Evolutionary conservation across 306 rosid species (phyloP).

Genomic region (Castanea crenata): DNA sequence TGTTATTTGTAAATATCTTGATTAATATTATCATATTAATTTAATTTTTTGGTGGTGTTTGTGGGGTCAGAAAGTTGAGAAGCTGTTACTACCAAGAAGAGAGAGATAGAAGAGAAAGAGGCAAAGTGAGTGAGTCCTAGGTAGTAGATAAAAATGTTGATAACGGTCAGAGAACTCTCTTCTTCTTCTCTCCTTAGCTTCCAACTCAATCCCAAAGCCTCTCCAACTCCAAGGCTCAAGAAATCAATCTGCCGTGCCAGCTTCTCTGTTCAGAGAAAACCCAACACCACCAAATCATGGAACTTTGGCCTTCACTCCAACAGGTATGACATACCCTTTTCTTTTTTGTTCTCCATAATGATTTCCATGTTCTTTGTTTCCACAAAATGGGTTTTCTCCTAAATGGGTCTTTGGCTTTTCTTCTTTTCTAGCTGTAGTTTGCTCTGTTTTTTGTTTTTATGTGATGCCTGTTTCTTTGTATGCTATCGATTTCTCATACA

Average conservation of each 20-base stretch:
- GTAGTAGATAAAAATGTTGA: constrained; percentile 57
- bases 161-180: constrained; percentile 56
- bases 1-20: not conserved
- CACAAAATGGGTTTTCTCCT: not conserved
- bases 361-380: not conserved
- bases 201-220: constrained; percentile 30
- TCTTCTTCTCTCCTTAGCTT: constrained; percentile 45
- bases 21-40: not conserved
- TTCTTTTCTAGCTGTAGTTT: not conserved
- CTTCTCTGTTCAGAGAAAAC: constrained; percentile 42
- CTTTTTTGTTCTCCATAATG: not conserved
- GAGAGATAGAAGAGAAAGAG: not conserved
- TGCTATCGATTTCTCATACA: not conserved
- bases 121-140: constrained; percentile 1
- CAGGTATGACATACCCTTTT: constrained; percentile 39
- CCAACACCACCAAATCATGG: constrained; percentile 31
- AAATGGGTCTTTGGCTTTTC: constrained; percentile 5
- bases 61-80: not conserved
- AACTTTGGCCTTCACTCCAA: constrained; percentile 43
- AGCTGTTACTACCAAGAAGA: too few relatives aligned
- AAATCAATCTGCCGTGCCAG: constrained; percentile 40
- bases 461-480: not conserved
- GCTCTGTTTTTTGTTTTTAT: not conserved
- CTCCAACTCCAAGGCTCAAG: constrained; percentile 19
- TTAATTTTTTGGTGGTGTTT: too few relatives aligned